These are phyloP conservation scores for Aspergillus sclerotioniger DNA, from an alignment of 495 filamentous ascomycete genomes.

Conservation along the genomic window DNA sequence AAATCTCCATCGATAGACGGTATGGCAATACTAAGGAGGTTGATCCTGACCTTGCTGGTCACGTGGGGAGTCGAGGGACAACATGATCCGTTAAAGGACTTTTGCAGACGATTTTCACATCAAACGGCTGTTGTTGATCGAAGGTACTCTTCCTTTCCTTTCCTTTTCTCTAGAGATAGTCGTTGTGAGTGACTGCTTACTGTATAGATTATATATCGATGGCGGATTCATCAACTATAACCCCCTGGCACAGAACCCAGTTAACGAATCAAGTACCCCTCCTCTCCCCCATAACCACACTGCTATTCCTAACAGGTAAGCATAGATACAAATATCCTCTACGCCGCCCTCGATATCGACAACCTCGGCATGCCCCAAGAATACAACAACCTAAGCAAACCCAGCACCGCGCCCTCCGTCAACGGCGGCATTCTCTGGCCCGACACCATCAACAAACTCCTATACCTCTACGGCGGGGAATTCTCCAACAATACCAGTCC, in stretches of 20 bases:
- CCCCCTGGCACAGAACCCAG: conserved; percentile 5
- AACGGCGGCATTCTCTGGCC: conserved; percentile 13
- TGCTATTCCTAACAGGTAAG: no score
- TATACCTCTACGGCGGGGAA: conserved; percentile 15
- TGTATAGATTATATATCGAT: conserved; percentile 9
- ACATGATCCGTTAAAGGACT: conserved; percentile 4
- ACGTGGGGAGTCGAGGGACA: background rate
- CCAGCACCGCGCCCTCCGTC: conserved; percentile 4
- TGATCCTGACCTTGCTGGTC: background rate
- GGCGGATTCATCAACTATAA: conserved; percentile 12
- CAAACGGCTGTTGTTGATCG: conserved; percentile 12
- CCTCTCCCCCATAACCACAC: no score
- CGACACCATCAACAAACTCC: conserved; percentile 13
- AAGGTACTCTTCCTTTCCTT: background rate
- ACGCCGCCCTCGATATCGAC: conserved; percentile 11
- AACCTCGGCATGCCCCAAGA: conserved; percentile 10
- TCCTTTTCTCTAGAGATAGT: background rate
- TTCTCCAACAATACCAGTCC: no score
- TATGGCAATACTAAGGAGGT: no score
- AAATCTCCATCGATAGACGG: no score
- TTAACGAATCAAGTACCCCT: conserved; percentile 10
- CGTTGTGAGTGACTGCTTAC: background rate
- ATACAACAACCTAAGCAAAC: conserved; percentile 13
- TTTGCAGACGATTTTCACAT: conserved; percentile 11
- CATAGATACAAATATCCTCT: no score